Conservation (phyloP, 1,139 yeast genomes). For the Blastobotrys apis region DNA sequence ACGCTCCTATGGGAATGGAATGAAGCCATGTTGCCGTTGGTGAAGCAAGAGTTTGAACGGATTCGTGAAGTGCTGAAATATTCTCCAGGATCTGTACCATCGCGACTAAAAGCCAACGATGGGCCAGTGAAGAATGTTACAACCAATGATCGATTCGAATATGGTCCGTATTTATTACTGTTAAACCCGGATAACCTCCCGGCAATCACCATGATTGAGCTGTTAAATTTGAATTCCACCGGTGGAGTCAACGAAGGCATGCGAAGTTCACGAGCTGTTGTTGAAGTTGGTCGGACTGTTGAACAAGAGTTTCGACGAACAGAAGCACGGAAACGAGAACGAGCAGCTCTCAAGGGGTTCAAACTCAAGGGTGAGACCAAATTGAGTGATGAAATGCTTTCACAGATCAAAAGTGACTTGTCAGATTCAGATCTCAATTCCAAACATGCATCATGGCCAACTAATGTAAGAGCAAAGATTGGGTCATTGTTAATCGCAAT, state of each 20-base stretch:
- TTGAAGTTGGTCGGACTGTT: constrained; percentile 76
- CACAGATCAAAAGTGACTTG: constrained; percentile 21
- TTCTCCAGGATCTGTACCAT: constrained; percentile 18
- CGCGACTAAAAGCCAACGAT: constrained; percentile 17
- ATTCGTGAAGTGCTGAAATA: constrained; percentile 27
- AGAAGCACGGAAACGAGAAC: constrained; percentile 43
- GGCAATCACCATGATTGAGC: constrained; percentile 77
- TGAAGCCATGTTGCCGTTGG: constrained; percentile 60
- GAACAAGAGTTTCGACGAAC: constrained; percentile 64
- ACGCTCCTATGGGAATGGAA: constrained; percentile 77
- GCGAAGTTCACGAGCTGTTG: constrained; percentile 77
- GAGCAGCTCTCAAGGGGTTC: constrained; percentile 41
- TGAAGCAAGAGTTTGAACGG: constrained; percentile 53
- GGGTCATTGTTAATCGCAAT: constrained; percentile 78
- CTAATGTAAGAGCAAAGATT: constrained; percentile 65
- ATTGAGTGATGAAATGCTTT: constrained; percentile 9
- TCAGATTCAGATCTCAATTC: constrained; percentile 30
- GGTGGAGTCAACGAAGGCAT: constrained; percentile 26
- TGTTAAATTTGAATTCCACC: constrained; percentile 48
- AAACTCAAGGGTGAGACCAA: constrained; percentile 3
- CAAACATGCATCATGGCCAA: constrained; percentile 53
- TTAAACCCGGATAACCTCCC: constrained; percentile 78
- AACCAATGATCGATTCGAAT: constrained; percentile 52
- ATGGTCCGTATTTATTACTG: constrained; percentile 73
- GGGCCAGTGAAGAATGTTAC: constrained; percentile 20